These are phyloP conservation scores for Fusarium tuaranense DNA, from an alignment of 2,329 filamentous ascomycete species.

Conservation along the genomic window DNA sequence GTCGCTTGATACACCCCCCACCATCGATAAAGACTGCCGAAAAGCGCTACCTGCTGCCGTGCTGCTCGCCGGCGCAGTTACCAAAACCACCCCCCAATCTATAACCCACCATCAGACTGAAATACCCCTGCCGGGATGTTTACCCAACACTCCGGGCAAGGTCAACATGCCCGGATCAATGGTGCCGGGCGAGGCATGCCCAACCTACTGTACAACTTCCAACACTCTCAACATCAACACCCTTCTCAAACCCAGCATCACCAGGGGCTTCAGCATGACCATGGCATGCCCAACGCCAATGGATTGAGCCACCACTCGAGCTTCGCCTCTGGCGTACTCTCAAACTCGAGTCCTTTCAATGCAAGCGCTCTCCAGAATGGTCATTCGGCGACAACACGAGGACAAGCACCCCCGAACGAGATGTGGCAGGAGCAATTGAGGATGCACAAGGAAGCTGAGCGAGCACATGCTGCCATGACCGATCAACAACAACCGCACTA, in stretches of 20 bases:
- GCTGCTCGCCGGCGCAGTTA: slow-evolving; percentile 45
- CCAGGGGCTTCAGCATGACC: slow-evolving; percentile 69
- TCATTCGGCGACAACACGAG: slow-evolving; percentile 61
- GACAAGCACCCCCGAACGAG: slow-evolving; percentile 67
- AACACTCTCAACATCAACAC: slow-evolving; percentile 71
- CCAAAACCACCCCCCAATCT: slow-evolving; percentile 28
- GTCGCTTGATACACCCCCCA: slow-evolving; percentile 27
- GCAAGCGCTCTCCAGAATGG: slow-evolving; percentile 68
- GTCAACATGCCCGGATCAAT: slow-evolving; percentile 82
- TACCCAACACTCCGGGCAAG: slow-evolving; percentile 73
- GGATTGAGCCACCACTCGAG: slow-evolving; percentile 60
- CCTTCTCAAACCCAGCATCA: slow-evolving; percentile 75
- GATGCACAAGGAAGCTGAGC: slow-evolving; percentile 81
- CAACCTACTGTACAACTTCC: slow-evolving; percentile 77
- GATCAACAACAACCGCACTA: slow-evolving; percentile 74
- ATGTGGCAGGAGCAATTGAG: slow-evolving; percentile 93
- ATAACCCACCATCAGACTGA: slow-evolving; percentile 29
- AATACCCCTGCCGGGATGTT: slow-evolving; percentile 70
- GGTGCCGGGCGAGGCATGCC: slow-evolving; percentile 67
- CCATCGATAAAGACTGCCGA: slow-evolving; percentile 33
- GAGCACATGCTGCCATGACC: slow-evolving; percentile 77
- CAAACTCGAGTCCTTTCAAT: slow-evolving; percentile 72
- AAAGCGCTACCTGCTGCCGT: slow-evolving; percentile 40
- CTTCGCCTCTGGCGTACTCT: slow-evolving; percentile 60
- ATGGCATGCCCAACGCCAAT: slow-evolving; percentile 65